These are phyloP conservation scores for Citrus glauca DNA, from an alignment of 345 rosid genomes.

Conservation along the genomic window DNA sequence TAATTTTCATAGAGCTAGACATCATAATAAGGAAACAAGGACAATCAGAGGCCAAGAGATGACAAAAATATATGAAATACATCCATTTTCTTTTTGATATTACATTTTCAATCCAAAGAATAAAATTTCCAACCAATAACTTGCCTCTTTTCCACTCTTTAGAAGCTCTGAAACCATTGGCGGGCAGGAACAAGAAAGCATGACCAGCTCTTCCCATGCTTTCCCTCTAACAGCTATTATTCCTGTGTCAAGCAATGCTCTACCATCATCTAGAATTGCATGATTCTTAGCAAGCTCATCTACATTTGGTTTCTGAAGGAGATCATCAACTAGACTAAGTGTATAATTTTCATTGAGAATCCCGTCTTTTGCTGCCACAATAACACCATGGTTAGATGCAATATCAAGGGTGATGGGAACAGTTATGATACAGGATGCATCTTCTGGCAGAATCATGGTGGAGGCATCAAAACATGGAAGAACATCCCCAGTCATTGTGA, in stretches of 20 bases:
- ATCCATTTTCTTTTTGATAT: neutral
- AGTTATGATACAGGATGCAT: conserved; percentile 79
- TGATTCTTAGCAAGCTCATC: conserved; percentile 65
- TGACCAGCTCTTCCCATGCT: conserved; percentile 82
- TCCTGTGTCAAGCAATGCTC: conserved; percentile 92
- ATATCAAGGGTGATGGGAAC: conserved; percentile 94
- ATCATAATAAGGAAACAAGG: neutral
- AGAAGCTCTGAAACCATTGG: conserved; percentile 75
- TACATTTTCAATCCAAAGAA: neutral
- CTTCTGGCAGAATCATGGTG: conserved; percentile 66
- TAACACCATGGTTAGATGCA: conserved; percentile 94
- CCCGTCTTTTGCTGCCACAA: conserved; percentile 67
- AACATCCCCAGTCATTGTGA: conserved; percentile 98
- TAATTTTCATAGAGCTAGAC: neutral
- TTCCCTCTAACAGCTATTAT: conserved; percentile 83
- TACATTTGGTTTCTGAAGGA: conserved; percentile 81
- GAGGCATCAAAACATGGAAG: conserved; percentile 97
- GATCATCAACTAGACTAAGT: conserved; percentile 68
- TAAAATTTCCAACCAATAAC: conserved; percentile 11
- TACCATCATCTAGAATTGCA: conserved; percentile 85
- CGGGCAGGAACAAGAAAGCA: conserved; percentile 73
- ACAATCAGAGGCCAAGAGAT: neutral
- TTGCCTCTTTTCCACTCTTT: conserved; percentile 60
- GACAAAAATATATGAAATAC: neutral
- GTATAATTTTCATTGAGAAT: conserved; percentile 31